Evolutionary conservation across 1,284 basidiomycete species (phyloP).

Genomic region (Trichosporon sp.): DNA sequence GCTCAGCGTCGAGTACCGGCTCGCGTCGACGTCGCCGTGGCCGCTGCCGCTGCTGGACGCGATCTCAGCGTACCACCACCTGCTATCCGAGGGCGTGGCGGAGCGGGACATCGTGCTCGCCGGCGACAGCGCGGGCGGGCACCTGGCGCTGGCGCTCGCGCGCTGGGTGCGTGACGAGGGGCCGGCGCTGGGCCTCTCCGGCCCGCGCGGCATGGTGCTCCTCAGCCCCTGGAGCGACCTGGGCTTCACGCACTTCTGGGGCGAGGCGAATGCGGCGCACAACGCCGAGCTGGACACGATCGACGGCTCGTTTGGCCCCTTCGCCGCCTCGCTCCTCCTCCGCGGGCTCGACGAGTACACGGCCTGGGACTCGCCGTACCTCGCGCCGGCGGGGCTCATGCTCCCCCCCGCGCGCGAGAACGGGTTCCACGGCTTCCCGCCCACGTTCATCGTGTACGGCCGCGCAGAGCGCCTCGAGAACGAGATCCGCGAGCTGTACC

Average conservation of each 20-base stretch:
- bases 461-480: slow-evolving; percentile 38
- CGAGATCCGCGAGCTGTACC: slow-evolving; percentile 35
- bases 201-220: slow-evolving; percentile 56
- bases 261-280: slow-evolving; percentile 24
- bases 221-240: slow-evolving; percentile 61
- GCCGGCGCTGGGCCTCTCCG: slow-evolving; percentile 20
- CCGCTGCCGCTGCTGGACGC: slow-evolving; percentile 62
- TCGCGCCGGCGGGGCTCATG: slow-evolving; percentile 39
- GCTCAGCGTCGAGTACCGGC: slow-evolving; percentile 41
- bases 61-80: slow-evolving; percentile 60
- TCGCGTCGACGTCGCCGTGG: slow-evolving; percentile 52
- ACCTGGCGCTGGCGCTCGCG: slow-evolving; percentile 57
- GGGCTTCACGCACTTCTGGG: slow-evolving; percentile 44
- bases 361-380: slow-evolving; percentile 35
- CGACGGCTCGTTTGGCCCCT: slow-evolving; percentile 43
- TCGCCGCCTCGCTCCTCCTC: slow-evolving; percentile 39
- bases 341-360: slow-evolving; percentile 31
- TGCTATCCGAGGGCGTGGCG: slow-evolving; percentile 54
- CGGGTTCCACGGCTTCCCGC: slow-evolving; percentile 35
- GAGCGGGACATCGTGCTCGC: slow-evolving; percentile 61
- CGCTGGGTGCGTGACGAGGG: slow-evolving; percentile 40
- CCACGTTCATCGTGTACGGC: slow-evolving; percentile 40
- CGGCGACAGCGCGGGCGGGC: slow-evolving; percentile 68
- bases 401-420: slow-evolving; percentile 17
- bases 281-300: slow-evolving; percentile 40